These are phyloP conservation scores for Coniosporium apollinis DNA, from an alignment of 495 filamentous ascomycete species.

Conservation along the genomic window DNA sequence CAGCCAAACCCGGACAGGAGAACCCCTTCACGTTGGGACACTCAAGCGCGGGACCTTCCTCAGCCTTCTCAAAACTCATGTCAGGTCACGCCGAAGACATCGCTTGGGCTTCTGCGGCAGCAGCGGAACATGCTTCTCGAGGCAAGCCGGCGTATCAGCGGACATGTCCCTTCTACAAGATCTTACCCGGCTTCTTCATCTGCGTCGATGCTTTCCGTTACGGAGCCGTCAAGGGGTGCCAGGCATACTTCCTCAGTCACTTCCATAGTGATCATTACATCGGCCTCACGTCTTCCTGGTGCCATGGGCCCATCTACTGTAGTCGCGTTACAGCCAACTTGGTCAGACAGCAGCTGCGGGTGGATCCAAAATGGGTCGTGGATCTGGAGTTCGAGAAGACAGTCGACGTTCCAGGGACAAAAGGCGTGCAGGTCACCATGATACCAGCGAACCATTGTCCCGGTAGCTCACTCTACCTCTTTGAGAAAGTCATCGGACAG, in stretches of 20 bases:
- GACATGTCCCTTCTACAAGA: constrained; percentile 97
- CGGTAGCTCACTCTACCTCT: constrained; percentile 83
- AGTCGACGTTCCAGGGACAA: constrained; percentile 59
- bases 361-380: constrained; percentile 72
- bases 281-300: constrained; percentile 74
- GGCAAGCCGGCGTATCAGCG: constrained; percentile 83
- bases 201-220: constrained; percentile 96
- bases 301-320: constrained; percentile 91
- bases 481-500: constrained; percentile 56
- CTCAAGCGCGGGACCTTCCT: constrained; percentile 22
- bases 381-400: constrained; percentile 75
- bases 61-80: constrained; percentile 88
- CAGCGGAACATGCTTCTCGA: constrained; percentile 54
- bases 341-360: constrained; percentile 67
- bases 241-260: constrained; percentile 93
- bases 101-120: constrained; percentile 78
- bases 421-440: constrained; percentile 78
- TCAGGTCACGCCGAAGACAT: constrained; percentile 73
- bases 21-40: constrained; percentile 48
- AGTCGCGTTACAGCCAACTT: constrained; percentile 82
- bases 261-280: constrained; percentile 98
- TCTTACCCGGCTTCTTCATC: constrained; percentile 78
- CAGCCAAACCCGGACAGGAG: constrained; percentile 53
- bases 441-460: constrained; percentile 96
- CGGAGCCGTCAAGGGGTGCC: constrained; percentile 77